Conservation (phyloP, 148 eudicot genomes). For the Camellia japonica region DNA sequence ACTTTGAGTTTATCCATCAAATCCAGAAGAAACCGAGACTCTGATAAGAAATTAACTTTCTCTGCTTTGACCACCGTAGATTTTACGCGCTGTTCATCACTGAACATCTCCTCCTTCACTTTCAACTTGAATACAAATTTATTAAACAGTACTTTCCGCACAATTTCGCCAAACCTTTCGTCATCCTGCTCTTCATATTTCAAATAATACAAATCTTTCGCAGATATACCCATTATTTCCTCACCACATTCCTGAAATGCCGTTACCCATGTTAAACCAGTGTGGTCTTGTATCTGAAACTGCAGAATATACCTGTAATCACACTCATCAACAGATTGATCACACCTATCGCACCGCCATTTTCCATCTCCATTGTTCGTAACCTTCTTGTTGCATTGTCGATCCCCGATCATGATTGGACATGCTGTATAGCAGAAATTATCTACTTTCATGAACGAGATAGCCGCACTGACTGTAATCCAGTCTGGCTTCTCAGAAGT, state of each 20-base stretch:
- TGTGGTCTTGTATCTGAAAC: conserved; percentile 87
- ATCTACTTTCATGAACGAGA: conserved; percentile 66
- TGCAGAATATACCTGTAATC: conserved; percentile 89
- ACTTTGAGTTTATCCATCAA: conserved; percentile 42
- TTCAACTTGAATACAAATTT: conserved; percentile 74
- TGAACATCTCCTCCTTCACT: conserved; percentile 88
- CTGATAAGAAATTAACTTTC: conserved; percentile 44
- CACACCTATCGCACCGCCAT: conserved; percentile 93
- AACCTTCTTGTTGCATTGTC: conserved; percentile 89
- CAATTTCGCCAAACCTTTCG: conserved; percentile 48
- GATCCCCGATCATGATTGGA: conserved; percentile 63
- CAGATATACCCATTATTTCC: conserved; percentile 78
- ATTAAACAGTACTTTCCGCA: conserved; percentile 44
- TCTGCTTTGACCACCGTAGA: conserved; percentile 81
- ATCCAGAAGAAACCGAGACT: conserved; percentile 55
- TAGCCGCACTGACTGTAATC: conserved; percentile 71
- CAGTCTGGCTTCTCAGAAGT: conserved; percentile 92
- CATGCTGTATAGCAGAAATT: conserved; percentile 91
- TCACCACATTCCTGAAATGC: conserved; percentile 89
- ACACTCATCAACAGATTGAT: conserved; percentile 72
- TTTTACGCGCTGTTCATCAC: conserved; percentile 87
- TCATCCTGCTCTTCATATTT: conserved; percentile 80
- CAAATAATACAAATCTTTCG: conserved; percentile 57
- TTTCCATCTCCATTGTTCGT: conserved; percentile 86
- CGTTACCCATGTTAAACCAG: conserved; percentile 83